Conservation (phyloP, 1,284 basidiomycete species). For the Cryptococcus sp. region DNA sequence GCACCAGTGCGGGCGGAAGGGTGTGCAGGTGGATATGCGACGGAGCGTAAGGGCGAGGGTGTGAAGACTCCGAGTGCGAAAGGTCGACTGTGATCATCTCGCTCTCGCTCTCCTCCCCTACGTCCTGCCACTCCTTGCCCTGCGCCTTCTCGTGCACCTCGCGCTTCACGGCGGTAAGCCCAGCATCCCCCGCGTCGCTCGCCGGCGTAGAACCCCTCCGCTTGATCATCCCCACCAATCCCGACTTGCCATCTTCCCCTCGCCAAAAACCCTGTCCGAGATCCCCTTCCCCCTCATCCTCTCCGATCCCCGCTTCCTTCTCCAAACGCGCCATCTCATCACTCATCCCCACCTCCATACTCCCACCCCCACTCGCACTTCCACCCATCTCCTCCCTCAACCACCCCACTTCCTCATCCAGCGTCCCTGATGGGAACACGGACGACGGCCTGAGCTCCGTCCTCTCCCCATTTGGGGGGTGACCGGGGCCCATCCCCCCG, state of each 20-base stretch:
- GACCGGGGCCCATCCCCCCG: not conserved
- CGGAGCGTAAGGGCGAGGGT: not conserved
- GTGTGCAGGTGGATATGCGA: not conserved
- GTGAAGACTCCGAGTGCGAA: not conserved
- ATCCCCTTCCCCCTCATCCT: not conserved
- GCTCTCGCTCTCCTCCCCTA: not conserved
- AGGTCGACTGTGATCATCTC: not conserved
- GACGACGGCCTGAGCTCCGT: too few species aligned
- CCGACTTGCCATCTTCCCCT: slow-evolving; percentile 18
- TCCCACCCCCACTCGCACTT: not conserved
- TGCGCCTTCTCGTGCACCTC: slow-evolving; percentile 2
- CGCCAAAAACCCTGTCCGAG: slow-evolving; percentile 15
- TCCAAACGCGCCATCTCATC: too few species aligned
- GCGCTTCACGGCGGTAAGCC: slow-evolving; percentile 3
- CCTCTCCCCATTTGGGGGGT: too few species aligned
- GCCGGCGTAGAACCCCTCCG: not conserved
- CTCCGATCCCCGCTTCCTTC: too few species aligned
- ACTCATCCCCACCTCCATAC: not conserved
- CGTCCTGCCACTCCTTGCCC: not conserved
- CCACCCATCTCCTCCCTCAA: slow-evolving; percentile 6
- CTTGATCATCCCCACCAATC: not conserved
- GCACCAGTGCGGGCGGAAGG: not conserved
- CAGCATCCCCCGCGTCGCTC: slow-evolving; percentile 1
- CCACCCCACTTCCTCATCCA: slow-evolving; percentile 1
- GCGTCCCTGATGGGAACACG: too few species aligned